Evolutionary conservation across 2,329 filamentous ascomycete species (phyloP), one percentile per base, ranked within the genome.

Genomic region (Pestalotiopsis sp.): DNA sequence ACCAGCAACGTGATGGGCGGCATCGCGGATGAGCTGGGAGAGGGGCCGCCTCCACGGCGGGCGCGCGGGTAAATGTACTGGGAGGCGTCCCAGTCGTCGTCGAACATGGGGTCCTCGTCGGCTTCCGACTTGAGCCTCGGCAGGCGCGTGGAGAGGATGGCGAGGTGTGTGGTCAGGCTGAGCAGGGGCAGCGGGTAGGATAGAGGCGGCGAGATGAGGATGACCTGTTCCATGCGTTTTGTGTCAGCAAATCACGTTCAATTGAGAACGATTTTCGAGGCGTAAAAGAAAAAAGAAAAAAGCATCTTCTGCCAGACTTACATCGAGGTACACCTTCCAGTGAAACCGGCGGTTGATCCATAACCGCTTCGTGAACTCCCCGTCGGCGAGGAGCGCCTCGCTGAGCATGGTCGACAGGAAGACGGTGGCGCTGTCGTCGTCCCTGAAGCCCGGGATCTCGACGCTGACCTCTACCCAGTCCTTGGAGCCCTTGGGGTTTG

Each of bases 41-140:
- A 45, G 13, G 69, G 14, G 6, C 38, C 67, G 63, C 73, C 23
- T 23, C 23, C 75, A 66, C 69, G 75, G 41, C 74, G 76, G 14
- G 80, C 78, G 69, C 86, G 86, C 1, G 90, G 87, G 82, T 97
- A 99, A 38, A 99, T 84, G 68, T 90, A 91, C 20, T 89, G 86
- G 1, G 94, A 91, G 17, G 92, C 92, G 72, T 92, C 94, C 96
- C 96, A 99, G 83, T 99, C 96, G 82, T 99, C 96, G 83, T 98
- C 92, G 81, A 99, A 99, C 78, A 98, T 91, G 13, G 96, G 96
- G 75, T 99, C 96, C 83, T 99, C 96, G 81, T 98, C 95, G 69
- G 89, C 89, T 80, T 97, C 93, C 1, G 95, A 98, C 78, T 94
- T 94, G 65, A 98, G 86, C 31, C 90, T 88, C 7, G 96, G 96